These are phyloP conservation scores for Marchantia polymorpha DNA, from an alignment of 225 moss, liverwort and hornwort species.

Conservation along the genomic window DNA sequence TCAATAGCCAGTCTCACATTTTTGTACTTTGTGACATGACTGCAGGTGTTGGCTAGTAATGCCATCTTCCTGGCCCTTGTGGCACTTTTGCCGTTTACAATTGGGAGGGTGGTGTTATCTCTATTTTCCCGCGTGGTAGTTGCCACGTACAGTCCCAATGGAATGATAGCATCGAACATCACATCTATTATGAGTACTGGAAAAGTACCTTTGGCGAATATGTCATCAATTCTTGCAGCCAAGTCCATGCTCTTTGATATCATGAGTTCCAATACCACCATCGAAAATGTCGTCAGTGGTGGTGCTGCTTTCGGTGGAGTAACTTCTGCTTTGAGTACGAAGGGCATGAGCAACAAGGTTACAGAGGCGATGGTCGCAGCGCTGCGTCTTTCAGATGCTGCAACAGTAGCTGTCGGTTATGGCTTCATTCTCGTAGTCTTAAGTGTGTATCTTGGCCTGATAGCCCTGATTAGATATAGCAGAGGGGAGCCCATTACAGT, in stretches of 20 bases:
- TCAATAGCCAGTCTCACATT: background rate
- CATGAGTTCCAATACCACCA: constrained; percentile 37
- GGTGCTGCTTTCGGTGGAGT: constrained; percentile 32
- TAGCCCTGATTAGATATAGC: constrained; percentile 80
- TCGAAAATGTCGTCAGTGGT: constrained; percentile 37
- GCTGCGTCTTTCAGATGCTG: constrained; percentile 82
- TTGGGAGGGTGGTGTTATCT: constrained; percentile 82
- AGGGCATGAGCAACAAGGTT: constrained; percentile 38
- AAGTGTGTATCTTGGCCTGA: constrained; percentile 84
- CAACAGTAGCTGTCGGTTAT: constrained; percentile 91
- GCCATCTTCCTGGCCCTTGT: constrained; percentile 94
- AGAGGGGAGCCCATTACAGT: constrained; percentile 90
- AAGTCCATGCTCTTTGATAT: constrained; percentile 44
- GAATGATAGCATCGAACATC: constrained; percentile 19
- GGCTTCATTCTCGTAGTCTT: constrained; percentile 73
- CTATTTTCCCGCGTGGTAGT: constrained; percentile 67
- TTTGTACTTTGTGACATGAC: background rate
- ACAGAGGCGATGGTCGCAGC: constrained; percentile 77
- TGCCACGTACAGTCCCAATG: constrained; percentile 50
- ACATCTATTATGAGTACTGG: constrained; percentile 15
- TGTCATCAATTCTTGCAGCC: constrained; percentile 30
- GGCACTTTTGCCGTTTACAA: constrained; percentile 85
- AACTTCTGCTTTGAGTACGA: constrained; percentile 36
- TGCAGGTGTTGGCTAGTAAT: constrained; percentile 94
- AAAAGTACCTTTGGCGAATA: constrained; percentile 26